A percentile compares a stretch with the other conserved stretches of the same genome.
These are phyloP conservation scores for Ustilago nuda DNA, from an alignment of 1,284 basidiomycete species.

Conservation along the genomic window DNA sequence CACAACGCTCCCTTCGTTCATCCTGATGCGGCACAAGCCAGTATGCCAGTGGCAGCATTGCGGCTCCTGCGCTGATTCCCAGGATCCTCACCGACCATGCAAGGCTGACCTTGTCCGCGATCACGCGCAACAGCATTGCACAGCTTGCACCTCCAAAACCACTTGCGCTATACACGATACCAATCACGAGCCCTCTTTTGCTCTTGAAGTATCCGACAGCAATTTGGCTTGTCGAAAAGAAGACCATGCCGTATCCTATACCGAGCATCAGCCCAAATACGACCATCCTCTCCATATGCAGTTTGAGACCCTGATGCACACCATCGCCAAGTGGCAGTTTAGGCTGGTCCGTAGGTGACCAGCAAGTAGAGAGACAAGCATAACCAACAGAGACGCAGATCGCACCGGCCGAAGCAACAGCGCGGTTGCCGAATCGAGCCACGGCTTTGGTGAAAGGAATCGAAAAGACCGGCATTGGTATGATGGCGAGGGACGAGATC, in stretches of 20 bases:
- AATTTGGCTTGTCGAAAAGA: constrained; percentile 47
- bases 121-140: constrained; percentile 54
- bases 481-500: constrained; percentile 62
- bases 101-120: constrained; percentile 54
- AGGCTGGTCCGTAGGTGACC: constrained; percentile 26
- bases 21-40: constrained; percentile 34
- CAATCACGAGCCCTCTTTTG: constrained; percentile 64
- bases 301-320: constrained; percentile 15
- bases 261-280: constrained; percentile 41
- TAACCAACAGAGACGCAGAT: constrained; percentile 57
- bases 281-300: constrained; percentile 26
- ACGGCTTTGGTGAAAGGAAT: constrained; percentile 65
- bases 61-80: constrained; percentile 22
- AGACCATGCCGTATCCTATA: constrained; percentile 44
- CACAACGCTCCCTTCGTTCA: constrained; percentile 19
- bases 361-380: constrained; percentile 57
- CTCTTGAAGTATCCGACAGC: constrained; percentile 65
- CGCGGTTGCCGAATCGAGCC: constrained; percentile 55
- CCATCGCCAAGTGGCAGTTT: constrained; percentile 17
- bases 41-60: constrained; percentile 39
- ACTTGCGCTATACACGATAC: constrained; percentile 67
- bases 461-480: constrained; percentile 61
- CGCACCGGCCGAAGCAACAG: constrained; percentile 54
- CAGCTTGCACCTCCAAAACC: constrained; percentile 68
- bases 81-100: constrained; percentile 61